A percentile compares a stretch with the other conserved stretches of the same genome.
Conservation (phyloP, 2,329 filamentous ascomycete genomes). For the Ceratocystis ficicola region DNA sequence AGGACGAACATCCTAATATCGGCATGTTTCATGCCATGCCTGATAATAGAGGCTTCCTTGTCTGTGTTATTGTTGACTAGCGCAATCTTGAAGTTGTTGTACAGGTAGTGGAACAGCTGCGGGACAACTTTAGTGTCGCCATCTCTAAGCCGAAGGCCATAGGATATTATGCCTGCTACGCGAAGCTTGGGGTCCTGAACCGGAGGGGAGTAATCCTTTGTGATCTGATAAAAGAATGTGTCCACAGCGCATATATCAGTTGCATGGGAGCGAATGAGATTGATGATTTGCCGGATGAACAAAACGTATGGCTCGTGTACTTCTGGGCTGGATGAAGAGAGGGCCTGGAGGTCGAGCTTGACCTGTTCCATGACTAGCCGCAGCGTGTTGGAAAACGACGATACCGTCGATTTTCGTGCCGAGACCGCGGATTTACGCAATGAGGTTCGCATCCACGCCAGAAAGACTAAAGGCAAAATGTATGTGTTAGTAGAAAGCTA, state of each 20-base stretch:
- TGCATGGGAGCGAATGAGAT: conserved; percentile 42
- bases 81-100: conserved; percentile 45
- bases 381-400: conserved; percentile 36
- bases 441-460: conserved; percentile 40
- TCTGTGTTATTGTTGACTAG: conserved; percentile 38
- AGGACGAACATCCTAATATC: conserved; percentile 39
- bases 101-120: conserved; percentile 45
- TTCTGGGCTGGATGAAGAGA: conserved; percentile 28
- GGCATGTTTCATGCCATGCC: conserved; percentile 36
- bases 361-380: conserved; percentile 43
- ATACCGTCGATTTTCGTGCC: conserved; percentile 30
- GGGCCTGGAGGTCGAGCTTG: conserved; percentile 36
- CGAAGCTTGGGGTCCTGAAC: conserved; percentile 45
- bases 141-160: conserved; percentile 43
- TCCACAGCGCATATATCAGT: conserved; percentile 43
- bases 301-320: conserved; percentile 39
- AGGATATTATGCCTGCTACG: conserved; percentile 43
- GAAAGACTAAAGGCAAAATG: conserved; percentile 26
- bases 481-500: not conserved
- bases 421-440: conserved; percentile 32
- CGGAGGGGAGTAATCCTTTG: conserved; percentile 44
- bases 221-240: conserved; percentile 45
- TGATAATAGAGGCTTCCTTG: conserved; percentile 37
- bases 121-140: conserved; percentile 37
- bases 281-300: conserved; percentile 42